Conservation (phyloP, 2,329 filamentous ascomycete species). For the Curvularia hawaiiensis region DNA sequence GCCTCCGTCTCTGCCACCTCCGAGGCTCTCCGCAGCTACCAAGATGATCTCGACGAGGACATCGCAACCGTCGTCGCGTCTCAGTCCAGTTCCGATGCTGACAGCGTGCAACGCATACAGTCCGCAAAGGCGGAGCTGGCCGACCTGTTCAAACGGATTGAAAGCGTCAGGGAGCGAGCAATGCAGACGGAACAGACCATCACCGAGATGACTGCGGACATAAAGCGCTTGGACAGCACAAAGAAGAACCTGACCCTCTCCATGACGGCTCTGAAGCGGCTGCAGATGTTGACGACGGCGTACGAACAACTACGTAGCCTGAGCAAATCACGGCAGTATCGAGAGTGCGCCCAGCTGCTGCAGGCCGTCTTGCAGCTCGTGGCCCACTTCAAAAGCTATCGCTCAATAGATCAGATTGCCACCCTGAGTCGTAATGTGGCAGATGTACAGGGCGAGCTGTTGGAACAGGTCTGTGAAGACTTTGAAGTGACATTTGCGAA, state of each 20-base stretch:
- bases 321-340: conserved; percentile 85
- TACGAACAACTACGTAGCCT: conserved; percentile 91
- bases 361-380: conserved; percentile 97
- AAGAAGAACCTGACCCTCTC: conserved; percentile 96
- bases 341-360: conserved; percentile 90
- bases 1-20: conserved; percentile 76
- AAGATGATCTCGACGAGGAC: conserved; percentile 80
- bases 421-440: conserved; percentile 89
- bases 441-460: conserved; percentile 86
- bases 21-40: conserved; percentile 72
- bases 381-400: conserved; percentile 97
- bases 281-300: conserved; percentile 99
- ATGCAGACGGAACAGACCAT: conserved; percentile 94
- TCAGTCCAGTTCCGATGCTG: conserved; percentile 84
- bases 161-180: conserved; percentile 86
- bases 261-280: conserved; percentile 95
- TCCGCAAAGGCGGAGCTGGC: conserved; percentile 87
- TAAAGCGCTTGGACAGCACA: conserved; percentile 94
- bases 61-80: conserved; percentile 73
- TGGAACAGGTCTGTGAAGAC: conserved; percentile 99
- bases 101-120: conserved; percentile 89
- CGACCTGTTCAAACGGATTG: conserved; percentile 91
- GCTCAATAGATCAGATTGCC: conserved; percentile 97
- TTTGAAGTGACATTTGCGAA: conserved; percentile 96
- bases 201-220: conserved; percentile 98